A percentile compares a stretch with the other conserved stretches of the same genome.
These are phyloP conservation scores for Rhexocercosporidium sp. DNA, from an alignment of 2,329 filamentous ascomycete genomes.

Conservation along the genomic window DNA sequence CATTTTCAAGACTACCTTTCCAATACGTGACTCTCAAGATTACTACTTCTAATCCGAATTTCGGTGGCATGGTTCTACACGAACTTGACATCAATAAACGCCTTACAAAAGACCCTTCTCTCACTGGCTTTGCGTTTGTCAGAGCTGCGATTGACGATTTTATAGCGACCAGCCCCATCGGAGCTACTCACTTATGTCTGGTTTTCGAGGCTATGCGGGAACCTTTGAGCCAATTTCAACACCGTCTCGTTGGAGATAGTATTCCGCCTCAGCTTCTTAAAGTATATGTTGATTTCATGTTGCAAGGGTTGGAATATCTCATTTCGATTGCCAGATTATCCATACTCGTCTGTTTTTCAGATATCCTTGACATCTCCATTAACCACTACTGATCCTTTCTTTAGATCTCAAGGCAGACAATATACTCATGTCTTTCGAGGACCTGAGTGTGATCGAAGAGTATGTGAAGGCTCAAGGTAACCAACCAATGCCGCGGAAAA, in stretches of 20 bases:
- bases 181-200: conserved; percentile 22
- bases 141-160: conserved; percentile 17
- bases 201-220: conserved; percentile 25
- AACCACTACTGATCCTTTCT: background rate
- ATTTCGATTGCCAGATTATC: conserved; percentile 27
- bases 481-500: conserved; percentile 21
- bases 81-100: conserved; percentile 16
- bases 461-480: conserved; percentile 16
- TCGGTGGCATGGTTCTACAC: conserved; percentile 7
- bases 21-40: conserved; percentile 20
- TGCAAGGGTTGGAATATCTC: conserved; percentile 27
- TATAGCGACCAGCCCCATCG: conserved; percentile 6
- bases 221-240: conserved; percentile 20
- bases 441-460: conserved; percentile 16
- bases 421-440: conserved; percentile 20
- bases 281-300: conserved; percentile 18
- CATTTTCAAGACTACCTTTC: conserved; percentile 6
- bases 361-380: background rate
- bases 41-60: conserved; percentile 7
- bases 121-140: conserved; percentile 17
- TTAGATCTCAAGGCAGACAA: conserved; percentile 19
- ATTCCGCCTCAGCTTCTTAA: conserved; percentile 22
- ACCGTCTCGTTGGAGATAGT: conserved; percentile 8
- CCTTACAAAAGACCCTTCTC: conserved; percentile 12
- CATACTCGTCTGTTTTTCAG: conserved; percentile 23